Evolutionary conservation across 2,329 filamentous ascomycete species (phyloP).

Genomic region (Cladophialophora immunda): DNA sequence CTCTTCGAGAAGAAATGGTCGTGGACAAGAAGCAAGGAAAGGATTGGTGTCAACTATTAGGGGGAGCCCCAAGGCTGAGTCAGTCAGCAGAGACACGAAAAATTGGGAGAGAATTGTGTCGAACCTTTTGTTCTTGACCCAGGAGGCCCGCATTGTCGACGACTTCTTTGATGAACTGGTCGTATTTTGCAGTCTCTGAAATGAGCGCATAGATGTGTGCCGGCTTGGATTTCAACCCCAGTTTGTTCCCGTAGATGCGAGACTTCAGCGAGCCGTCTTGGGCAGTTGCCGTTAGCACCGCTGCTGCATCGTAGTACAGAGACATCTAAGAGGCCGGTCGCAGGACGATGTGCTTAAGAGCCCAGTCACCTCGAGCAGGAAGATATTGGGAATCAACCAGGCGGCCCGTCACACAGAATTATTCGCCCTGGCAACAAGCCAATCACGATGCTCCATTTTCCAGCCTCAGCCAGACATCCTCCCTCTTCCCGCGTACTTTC

Average conservation of each 20-base stretch:
- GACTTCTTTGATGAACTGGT: conserved; percentile 83
- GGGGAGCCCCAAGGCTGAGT: conserved; percentile 45
- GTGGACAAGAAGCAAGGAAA: conserved; percentile 84
- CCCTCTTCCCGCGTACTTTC: neutral
- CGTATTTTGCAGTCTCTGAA: conserved; percentile 91
- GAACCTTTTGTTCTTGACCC: conserved; percentile 82
- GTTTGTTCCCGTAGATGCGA: conserved; percentile 76
- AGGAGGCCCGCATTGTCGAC: conserved; percentile 81
- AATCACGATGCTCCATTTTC: conserved; percentile 1
- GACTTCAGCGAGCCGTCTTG: conserved; percentile 84
- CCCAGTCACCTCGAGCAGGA: neutral
- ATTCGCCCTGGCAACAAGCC: neutral
- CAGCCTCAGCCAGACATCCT: conserved; percentile 8
- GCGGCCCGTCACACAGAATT: neutral
- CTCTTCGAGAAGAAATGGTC: conserved; percentile 83
- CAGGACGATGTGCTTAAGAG: neutral
- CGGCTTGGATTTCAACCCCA: conserved; percentile 77
- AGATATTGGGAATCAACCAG: neutral
- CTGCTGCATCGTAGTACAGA: conserved; percentile 90
- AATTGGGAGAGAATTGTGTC: conserved; percentile 29
- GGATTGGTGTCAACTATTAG: conserved; percentile 75
- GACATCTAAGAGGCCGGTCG: conserved; percentile 90
- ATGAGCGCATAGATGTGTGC: conserved; percentile 88
- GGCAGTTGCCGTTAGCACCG: conserved; percentile 67
- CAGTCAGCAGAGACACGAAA: conserved; percentile 46